Percentiles rank a stretch among this genome's conserved stretches.
These are phyloP conservation scores for Abrus pulchellus DNA, from an alignment of 306 rosid species.

Conservation along the genomic window DNA sequence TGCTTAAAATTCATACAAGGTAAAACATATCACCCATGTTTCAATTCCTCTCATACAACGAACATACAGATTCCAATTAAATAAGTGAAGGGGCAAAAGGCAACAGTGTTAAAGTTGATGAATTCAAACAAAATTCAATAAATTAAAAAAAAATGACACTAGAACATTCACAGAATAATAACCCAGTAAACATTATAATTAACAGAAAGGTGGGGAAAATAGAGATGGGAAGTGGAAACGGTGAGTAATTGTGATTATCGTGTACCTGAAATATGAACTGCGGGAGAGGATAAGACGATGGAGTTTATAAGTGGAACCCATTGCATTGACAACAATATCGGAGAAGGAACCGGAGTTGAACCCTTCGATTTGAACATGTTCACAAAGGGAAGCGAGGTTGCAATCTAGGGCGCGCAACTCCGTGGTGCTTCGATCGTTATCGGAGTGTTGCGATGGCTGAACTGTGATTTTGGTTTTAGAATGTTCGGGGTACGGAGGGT, in stretches of 20 bases:
- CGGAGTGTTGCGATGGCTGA: conserved; percentile 74
- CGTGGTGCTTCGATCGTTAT: conserved; percentile 67
- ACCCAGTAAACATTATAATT: background rate
- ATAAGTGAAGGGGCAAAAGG: background rate
- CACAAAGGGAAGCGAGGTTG: conserved; percentile 93
- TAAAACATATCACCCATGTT: background rate
- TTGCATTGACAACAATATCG: conserved; percentile 83
- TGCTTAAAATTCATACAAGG: background rate
- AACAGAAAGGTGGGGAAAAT: background rate
- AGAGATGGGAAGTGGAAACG: background rate
- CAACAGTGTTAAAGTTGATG: background rate
- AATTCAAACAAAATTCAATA: background rate
- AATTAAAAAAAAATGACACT: background rate
- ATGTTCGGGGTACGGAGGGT: conserved; percentile 34
- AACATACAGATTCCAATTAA: conserved; percentile 2
- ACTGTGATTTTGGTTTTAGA: conserved; percentile 61
- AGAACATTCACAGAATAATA: background rate
- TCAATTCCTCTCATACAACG: conserved; percentile 6
- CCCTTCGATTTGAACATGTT: conserved; percentile 93
- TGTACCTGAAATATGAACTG: conserved; percentile 94
- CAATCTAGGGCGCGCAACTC: conserved; percentile 90
- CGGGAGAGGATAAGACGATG: conserved; percentile 97
- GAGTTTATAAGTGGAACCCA: conserved; percentile 90
- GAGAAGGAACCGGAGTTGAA: conserved; percentile 90
- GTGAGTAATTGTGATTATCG: background rate